Percentiles rank a stretch among this genome's conserved stretches.
phyloP scores from a whole-genome alignment of 2,329 filamentous ascomycete genomes.

The Polytolypa hystricis region DNA sequence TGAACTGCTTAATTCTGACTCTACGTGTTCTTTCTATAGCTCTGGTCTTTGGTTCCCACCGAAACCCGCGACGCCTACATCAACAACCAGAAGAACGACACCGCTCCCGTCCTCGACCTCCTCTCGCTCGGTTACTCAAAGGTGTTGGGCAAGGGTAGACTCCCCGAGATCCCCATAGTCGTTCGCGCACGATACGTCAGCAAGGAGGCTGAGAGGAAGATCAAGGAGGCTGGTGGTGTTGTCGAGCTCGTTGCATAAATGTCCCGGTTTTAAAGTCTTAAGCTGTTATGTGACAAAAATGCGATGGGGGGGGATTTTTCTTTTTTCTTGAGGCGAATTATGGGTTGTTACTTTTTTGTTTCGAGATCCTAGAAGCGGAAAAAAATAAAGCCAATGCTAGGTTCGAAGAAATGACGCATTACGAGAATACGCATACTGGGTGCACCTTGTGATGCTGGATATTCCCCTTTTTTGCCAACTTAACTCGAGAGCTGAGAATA shows the following conservation, averaged over 20 bases:
- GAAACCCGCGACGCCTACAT: slow-evolving; percentile 94
- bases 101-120: slow-evolving; percentile 95
- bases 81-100: slow-evolving; percentile 64
- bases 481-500: too few species aligned
- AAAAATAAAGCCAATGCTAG: too few species aligned
- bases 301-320: not conserved
- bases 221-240: slow-evolving; percentile 93
- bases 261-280: too few species aligned
- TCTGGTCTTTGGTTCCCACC: slow-evolving; percentile 86
- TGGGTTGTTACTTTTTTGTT: not conserved
- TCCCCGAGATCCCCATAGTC: slow-evolving; percentile 86
- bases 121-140: slow-evolving; percentile 96
- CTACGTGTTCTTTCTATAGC: slow-evolving; percentile 53
- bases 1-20: slow-evolving; percentile 1
- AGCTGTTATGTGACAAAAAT: not conserved
- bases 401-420: too few species aligned
- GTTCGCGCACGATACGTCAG: slow-evolving; percentile 92
- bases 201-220: slow-evolving; percentile 96
- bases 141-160: slow-evolving; percentile 94
- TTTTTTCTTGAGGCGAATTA: slow-evolving; percentile 1
- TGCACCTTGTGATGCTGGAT: too few species aligned
- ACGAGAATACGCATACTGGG: too few species aligned
- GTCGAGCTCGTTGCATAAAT: slow-evolving; percentile 85
- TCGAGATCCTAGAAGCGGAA: too few species aligned
- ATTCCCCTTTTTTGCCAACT: too few species aligned